Percentiles rank a stretch among this genome's conserved stretches.
These are phyloP conservation scores for Penicillium egyptiacum DNA, from an alignment of 495 filamentous ascomycete genomes.

Conservation along the genomic window DNA sequence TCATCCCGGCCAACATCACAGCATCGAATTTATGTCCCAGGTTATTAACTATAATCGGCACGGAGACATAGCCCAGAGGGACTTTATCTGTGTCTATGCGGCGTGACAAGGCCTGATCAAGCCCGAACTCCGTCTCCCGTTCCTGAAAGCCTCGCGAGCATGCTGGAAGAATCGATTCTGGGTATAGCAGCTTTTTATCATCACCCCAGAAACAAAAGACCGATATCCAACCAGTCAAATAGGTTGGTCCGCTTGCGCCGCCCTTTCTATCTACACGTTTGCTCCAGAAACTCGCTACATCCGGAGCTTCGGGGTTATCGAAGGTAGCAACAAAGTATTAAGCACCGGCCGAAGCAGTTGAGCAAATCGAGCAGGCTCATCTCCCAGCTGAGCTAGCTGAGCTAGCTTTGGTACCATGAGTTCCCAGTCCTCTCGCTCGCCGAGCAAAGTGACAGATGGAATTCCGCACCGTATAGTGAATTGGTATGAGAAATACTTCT, in stretches of 20 bases:
- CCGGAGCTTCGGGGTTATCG: neutral
- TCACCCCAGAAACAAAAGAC: neutral
- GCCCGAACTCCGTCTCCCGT: neutral
- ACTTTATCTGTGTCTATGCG: neutral
- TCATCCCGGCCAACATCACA: neutral
- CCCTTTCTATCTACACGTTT: neutral
- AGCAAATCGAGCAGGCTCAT: neutral
- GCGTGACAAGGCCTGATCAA: neutral
- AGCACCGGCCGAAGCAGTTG: neutral
- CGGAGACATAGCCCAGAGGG: neutral
- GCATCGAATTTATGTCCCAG: no score
- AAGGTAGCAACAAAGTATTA: neutral
- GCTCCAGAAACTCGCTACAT: neutral
- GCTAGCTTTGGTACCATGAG: neutral
- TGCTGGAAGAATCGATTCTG: neutral
- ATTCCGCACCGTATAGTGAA: neutral
- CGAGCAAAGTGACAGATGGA: neutral
- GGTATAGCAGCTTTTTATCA: neutral
- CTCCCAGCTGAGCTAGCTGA: neutral
- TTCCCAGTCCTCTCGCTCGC: neutral
- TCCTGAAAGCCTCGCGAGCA: neutral
- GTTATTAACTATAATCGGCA: neutral
- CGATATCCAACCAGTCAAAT: neutral
- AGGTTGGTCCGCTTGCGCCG: neutral
- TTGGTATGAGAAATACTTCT: neutral